Conservation (phyloP, 306 rosid genomes). For the Cicer chorassanicum region DNA sequence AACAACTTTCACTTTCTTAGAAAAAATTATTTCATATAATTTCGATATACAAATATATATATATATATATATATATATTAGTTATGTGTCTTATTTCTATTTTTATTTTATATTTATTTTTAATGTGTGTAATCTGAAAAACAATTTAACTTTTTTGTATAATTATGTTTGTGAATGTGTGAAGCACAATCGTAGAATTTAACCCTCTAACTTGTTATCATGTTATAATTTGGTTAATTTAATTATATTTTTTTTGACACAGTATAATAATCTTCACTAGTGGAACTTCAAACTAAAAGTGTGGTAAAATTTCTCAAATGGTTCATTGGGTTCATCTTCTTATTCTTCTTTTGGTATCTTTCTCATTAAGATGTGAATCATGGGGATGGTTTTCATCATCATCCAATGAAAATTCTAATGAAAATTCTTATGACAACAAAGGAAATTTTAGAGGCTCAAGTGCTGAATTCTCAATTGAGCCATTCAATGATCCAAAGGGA, state of each 20-base stretch:
- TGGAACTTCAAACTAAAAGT: neutral
- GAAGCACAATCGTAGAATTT: too few species aligned
- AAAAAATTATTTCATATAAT: too few species aligned
- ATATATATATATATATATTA: too few species aligned
- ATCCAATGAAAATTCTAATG: conserved; percentile 45
- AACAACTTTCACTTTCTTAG: too few species aligned
- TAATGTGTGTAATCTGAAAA: too few species aligned
- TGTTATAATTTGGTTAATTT: neutral
- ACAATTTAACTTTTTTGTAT: too few species aligned
- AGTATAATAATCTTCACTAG: conserved; percentile 36
- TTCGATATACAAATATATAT: too few species aligned
- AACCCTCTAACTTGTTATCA: neutral
- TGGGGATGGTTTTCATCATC: conserved; percentile 77
- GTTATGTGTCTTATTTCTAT: too few species aligned
- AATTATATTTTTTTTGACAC: conserved; percentile 27
- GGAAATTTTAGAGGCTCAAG: conserved; percentile 44
- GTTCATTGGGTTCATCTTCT: conserved; percentile 34
- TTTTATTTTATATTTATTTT: too few species aligned
- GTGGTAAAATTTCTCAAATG: conserved; percentile 47
- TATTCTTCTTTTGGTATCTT: conserved; percentile 43
- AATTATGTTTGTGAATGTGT: too few species aligned
- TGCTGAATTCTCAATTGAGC: conserved; percentile 69
- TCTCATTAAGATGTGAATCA: conserved; percentile 49
- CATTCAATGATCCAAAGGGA: conserved; percentile 61
- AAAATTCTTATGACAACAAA: conserved; percentile 23